phyloP scores from a whole-genome alignment of 139 green algal genomes.

The Picocystis salinarum region DNA sequence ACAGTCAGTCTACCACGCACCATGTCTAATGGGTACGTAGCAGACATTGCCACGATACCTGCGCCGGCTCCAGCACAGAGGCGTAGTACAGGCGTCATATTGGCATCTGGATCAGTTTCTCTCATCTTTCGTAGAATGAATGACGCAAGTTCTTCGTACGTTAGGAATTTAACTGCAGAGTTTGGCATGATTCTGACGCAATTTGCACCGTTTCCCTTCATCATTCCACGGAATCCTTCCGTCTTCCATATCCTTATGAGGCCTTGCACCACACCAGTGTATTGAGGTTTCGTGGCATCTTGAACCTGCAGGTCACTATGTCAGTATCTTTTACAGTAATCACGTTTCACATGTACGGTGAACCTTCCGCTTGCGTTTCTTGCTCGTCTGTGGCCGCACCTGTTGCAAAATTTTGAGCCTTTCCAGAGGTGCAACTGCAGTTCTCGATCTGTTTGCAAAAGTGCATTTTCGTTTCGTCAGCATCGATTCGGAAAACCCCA shows the following conservation, averaged over 20 bases:
- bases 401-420: too few species aligned
- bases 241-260: constrained; percentile 53
- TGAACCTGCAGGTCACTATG: too few species aligned
- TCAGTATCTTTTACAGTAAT: too few species aligned
- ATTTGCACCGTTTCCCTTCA: constrained; percentile 96
- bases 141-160: constrained; percentile 72
- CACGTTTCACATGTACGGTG: too few species aligned
- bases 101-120: constrained; percentile 25
- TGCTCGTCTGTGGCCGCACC: too few species aligned
- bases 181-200: constrained; percentile 96
- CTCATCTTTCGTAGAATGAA: background rate
- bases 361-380: too few species aligned
- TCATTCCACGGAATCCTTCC: constrained; percentile 74
- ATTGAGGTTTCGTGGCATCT: too few species aligned
- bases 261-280: too few species aligned
- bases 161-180: constrained; percentile 90
- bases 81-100: constrained; percentile 68
- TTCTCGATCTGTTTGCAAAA: too few species aligned
- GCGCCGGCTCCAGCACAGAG: constrained; percentile 71
- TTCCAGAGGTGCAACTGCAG: too few species aligned
- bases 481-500: too few species aligned
- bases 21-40: constrained; percentile 98
- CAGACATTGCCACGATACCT: constrained; percentile 83
- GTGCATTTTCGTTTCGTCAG: too few species aligned
- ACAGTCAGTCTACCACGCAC: constrained; percentile 74